These are phyloP conservation scores for Trametes cinnabarina DNA, from an alignment of 768 basidiomycete species.

Conservation along the genomic window DNA sequence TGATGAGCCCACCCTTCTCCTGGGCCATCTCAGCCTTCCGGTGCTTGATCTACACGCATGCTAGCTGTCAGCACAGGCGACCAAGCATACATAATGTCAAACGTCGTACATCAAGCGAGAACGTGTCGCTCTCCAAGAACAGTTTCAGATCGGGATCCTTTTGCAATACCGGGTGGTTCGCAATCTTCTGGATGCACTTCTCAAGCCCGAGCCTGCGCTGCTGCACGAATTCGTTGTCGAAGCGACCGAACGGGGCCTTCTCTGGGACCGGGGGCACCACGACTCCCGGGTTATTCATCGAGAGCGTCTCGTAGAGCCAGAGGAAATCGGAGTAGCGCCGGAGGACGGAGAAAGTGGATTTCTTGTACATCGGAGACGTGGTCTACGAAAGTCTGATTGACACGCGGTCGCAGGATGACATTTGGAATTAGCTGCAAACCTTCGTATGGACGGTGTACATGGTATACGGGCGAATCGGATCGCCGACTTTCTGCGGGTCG, in stretches of 20 bases:
- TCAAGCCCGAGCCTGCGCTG: slow-evolving; percentile 83
- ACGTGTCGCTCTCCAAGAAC: slow-evolving; percentile 92
- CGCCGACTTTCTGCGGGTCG: slow-evolving; percentile 97
- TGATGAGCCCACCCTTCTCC: slow-evolving; percentile 81
- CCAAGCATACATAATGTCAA: neutral
- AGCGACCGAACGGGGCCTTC: slow-evolving; percentile 91
- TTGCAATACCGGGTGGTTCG: slow-evolving; percentile 85
- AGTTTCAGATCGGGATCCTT: slow-evolving; percentile 86
- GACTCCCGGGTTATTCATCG: slow-evolving; percentile 91
- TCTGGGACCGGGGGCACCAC: slow-evolving; percentile 96
- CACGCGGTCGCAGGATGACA: neutral
- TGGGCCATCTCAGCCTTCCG: slow-evolving; percentile 73
- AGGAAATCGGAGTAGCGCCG: slow-evolving; percentile 98
- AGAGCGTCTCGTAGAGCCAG: slow-evolving; percentile 91
- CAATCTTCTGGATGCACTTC: slow-evolving; percentile 89
- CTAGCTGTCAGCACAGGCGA: neutral
- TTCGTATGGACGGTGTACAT: slow-evolving; percentile 96
- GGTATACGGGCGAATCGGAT: slow-evolving; percentile 88
- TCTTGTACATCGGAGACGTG: slow-evolving; percentile 79
- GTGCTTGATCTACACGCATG: slow-evolving; percentile 76
- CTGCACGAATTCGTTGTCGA: slow-evolving; percentile 88
- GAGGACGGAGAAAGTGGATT: slow-evolving; percentile 86
- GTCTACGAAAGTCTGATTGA: slow-evolving; percentile 46
- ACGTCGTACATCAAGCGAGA: slow-evolving; percentile 77
- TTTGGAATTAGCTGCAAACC: slow-evolving; percentile 40